Percentiles rank a stretch among this genome's conserved stretches.
Conservation (phyloP, 2,329 filamentous ascomycete species). For the Curvularia spicifera region DNA sequence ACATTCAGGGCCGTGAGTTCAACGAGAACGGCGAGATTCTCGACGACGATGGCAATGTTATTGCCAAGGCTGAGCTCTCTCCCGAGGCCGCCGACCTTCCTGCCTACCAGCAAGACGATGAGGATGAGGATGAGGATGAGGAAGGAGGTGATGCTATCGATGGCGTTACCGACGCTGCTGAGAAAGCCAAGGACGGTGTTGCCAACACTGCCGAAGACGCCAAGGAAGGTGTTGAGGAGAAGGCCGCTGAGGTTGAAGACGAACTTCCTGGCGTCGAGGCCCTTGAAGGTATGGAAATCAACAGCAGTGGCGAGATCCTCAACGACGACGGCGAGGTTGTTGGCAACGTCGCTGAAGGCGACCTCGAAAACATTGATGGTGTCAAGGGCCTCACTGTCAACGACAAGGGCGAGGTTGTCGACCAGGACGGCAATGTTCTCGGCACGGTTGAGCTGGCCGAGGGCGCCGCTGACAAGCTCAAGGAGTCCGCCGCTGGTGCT, state of each 20-base stretch:
- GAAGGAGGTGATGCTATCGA: constrained; percentile 33
- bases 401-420: constrained; percentile 59
- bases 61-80: constrained; percentile 60
- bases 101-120: constrained; percentile 36
- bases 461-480: constrained; percentile 56
- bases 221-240: constrained; percentile 41
- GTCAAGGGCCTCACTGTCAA: constrained; percentile 59
- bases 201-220: constrained; percentile 44
- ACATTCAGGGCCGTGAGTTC: constrained; percentile 57
- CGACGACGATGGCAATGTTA: constrained; percentile 61
- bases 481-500: constrained; percentile 48
- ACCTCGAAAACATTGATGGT: constrained; percentile 50
- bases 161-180: constrained; percentile 23
- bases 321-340: constrained; percentile 59
- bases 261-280: constrained; percentile 60
- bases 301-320: constrained; percentile 58
- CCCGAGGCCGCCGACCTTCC: constrained; percentile 53
- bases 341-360: constrained; percentile 56
- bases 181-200: constrained; percentile 31
- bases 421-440: constrained; percentile 59
- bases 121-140: constrained; percentile 39
- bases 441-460: constrained; percentile 59
- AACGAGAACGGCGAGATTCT: constrained; percentile 63
- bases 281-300: constrained; percentile 59
- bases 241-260: constrained; percentile 53